phyloP scores from a whole-genome alignment of 352 stramenopile species.

The Phytopythium mirpurense region DNA sequence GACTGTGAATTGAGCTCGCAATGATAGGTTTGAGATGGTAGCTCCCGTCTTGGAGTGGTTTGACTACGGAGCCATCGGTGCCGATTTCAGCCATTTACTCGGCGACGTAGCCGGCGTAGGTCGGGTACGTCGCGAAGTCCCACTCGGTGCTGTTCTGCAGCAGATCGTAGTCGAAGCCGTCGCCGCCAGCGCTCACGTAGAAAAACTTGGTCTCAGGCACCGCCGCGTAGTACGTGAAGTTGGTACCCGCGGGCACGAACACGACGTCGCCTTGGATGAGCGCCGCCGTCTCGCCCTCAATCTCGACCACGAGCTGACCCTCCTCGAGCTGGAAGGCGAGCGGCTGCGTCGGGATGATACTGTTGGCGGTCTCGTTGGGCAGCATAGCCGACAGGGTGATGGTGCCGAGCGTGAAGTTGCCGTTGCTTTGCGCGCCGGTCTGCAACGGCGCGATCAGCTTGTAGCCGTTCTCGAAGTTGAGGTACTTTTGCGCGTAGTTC shows the following conservation, averaged over 20 bases:
- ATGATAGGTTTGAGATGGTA: too few species aligned
- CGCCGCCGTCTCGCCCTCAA: conserved; percentile 25
- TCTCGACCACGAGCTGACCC: conserved; percentile 35
- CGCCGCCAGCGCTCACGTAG: conserved; percentile 39
- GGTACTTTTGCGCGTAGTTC: conserved; percentile 53
- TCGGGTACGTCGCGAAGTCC: conserved; percentile 39
- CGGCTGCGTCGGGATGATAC: conserved; percentile 36
- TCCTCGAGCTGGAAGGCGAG: conserved; percentile 48
- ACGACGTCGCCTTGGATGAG: conserved; percentile 50
- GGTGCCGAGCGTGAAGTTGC: conserved; percentile 56
- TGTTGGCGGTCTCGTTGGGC: conserved; percentile 32
- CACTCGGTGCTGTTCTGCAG: conserved; percentile 39
- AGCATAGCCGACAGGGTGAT: conserved; percentile 43
- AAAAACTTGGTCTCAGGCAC: conserved; percentile 53
- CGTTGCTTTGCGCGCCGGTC: conserved; percentile 34
- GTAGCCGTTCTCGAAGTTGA: conserved; percentile 50
- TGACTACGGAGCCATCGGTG: too few species aligned
- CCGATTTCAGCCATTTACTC: too few species aligned
- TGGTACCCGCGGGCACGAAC: conserved; percentile 35
- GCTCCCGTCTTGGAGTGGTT: too few species aligned
- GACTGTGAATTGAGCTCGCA: too few species aligned
- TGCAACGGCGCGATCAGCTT: conserved; percentile 44
- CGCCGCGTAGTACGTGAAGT: conserved; percentile 42
- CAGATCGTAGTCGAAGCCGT: conserved; percentile 41
- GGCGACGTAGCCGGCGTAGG: conserved; percentile 27